A percentile compares a stretch with the other conserved stretches of the same genome.
Conservation (phyloP, 2,329 filamentous ascomycete genomes). For the Trichoderma atroviride region DNA sequence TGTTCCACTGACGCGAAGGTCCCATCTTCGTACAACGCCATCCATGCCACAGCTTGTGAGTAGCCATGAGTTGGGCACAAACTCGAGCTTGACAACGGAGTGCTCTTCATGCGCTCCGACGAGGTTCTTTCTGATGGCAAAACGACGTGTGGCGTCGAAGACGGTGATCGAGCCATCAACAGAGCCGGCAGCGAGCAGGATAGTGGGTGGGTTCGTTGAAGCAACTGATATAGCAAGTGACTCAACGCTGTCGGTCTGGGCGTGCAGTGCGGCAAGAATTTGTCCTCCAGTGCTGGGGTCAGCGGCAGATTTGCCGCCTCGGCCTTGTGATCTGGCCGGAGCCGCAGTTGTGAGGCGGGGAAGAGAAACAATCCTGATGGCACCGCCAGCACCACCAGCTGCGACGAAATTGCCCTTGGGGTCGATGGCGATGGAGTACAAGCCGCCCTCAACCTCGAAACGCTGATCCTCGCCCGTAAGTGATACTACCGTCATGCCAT, state of each 20-base stretch:
- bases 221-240: constrained; percentile 63
- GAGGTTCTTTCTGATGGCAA: constrained; percentile 83
- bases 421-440: constrained; percentile 85
- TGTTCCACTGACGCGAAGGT: constrained; percentile 57
- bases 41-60: constrained; percentile 91
- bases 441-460: constrained; percentile 86
- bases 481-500: constrained; percentile 69
- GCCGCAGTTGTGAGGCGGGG: constrained; percentile 58
- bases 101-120: constrained; percentile 83
- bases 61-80: constrained; percentile 68
- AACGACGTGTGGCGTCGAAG: constrained; percentile 83
- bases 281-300: constrained; percentile 50
- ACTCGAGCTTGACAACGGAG: constrained; percentile 91
- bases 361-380: constrained; percentile 82
- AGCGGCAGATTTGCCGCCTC: constrained; percentile 40
- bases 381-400: constrained; percentile 83
- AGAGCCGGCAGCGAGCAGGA: constrained; percentile 65
- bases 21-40: constrained; percentile 87
- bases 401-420: constrained; percentile 79
- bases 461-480: constrained; percentile 82
- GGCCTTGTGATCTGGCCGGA: constrained; percentile 32
- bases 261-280: constrained; percentile 81
- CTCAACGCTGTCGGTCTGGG: constrained; percentile 77
- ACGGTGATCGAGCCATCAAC: constrained; percentile 80
- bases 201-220: constrained; percentile 49